These are phyloP conservation scores for Uncinocarpus reesii DNA, from an alignment of 2,329 filamentous ascomycete species.

Conservation along the genomic window DNA sequence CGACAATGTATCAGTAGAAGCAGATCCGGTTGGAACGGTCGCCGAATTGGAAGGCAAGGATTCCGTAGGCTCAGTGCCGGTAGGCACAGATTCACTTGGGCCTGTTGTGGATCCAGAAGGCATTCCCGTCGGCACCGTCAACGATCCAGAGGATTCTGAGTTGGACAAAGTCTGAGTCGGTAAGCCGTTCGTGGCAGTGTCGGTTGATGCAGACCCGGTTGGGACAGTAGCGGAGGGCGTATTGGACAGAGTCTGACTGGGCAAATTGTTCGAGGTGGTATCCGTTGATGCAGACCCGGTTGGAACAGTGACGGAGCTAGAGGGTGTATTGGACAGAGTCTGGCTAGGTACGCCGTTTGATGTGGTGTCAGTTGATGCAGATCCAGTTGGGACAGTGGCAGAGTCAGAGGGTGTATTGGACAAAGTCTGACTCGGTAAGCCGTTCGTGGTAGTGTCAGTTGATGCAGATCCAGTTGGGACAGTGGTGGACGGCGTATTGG, in stretches of 20 bases:
- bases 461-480: background rate
- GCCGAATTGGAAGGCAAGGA: background rate
- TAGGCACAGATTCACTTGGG: background rate
- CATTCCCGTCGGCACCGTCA: background rate
- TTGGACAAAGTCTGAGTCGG: too few species aligned
- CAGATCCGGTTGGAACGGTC: background rate
- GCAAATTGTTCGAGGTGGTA: background rate
- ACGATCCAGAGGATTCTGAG: too few species aligned
- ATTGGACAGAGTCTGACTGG: background rate
- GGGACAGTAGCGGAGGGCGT: background rate
- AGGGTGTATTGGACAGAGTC: background rate
- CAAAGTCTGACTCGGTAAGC: background rate
- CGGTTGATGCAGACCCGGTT: background rate
- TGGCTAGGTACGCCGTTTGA: background rate
- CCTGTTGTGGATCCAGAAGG: background rate
- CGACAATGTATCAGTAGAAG: background rate
- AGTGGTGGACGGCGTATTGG: background rate
- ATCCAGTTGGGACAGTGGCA: background rate
- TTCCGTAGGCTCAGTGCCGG: background rate
- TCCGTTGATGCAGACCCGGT: background rate
- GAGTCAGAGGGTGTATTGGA: background rate
- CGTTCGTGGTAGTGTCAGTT: background rate
- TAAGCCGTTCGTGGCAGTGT: too few species aligned
- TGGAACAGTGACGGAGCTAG: background rate
- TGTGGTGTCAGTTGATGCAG: background rate